These are phyloP conservation scores for Incumbomyces delicatus DNA, from an alignment of 2,329 filamentous ascomycete genomes.

Conservation along the genomic window DNA sequence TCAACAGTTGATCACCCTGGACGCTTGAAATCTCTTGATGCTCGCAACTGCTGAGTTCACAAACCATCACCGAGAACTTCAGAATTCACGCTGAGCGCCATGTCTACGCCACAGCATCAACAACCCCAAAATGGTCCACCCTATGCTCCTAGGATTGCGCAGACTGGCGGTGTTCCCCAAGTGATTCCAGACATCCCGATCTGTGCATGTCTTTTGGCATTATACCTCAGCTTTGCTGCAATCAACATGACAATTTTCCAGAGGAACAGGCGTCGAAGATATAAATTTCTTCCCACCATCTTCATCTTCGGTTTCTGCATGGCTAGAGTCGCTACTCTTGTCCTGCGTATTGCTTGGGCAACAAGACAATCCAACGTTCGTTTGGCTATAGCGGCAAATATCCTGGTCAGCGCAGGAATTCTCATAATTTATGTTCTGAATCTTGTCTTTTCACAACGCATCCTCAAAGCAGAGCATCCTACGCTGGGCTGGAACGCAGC, in stretches of 20 bases:
- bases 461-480: slow-evolving; percentile 65
- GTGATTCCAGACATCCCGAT: slow-evolving; percentile 40
- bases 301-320: slow-evolving; percentile 42
- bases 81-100: background rate
- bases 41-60: too few species aligned
- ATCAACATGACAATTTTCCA: slow-evolving; percentile 38
- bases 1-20: too few species aligned
- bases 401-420: slow-evolving; percentile 66
- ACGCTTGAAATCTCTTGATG: too few species aligned
- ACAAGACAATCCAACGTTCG: slow-evolving; percentile 32
- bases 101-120: background rate
- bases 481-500: slow-evolving; percentile 56
- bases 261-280: slow-evolving; percentile 31
- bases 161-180: slow-evolving; percentile 42
- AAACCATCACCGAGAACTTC: too few species aligned
- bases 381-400: slow-evolving; percentile 49
- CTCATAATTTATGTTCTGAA: slow-evolving; percentile 70
- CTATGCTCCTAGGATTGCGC: slow-evolving; percentile 25
- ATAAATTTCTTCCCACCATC: slow-evolving; percentile 42
- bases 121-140: slow-evolving; percentile 10
- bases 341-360: slow-evolving; percentile 50
- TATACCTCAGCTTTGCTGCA: slow-evolving; percentile 34
- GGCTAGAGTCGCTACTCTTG: slow-evolving; percentile 37
- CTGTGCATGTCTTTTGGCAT: slow-evolving; percentile 49
- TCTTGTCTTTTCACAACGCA: slow-evolving; percentile 63